Evolutionary conservation across 805 yeast species (phyloP).

Genomic region (Sugiyamaella qingdaonensis): DNA sequence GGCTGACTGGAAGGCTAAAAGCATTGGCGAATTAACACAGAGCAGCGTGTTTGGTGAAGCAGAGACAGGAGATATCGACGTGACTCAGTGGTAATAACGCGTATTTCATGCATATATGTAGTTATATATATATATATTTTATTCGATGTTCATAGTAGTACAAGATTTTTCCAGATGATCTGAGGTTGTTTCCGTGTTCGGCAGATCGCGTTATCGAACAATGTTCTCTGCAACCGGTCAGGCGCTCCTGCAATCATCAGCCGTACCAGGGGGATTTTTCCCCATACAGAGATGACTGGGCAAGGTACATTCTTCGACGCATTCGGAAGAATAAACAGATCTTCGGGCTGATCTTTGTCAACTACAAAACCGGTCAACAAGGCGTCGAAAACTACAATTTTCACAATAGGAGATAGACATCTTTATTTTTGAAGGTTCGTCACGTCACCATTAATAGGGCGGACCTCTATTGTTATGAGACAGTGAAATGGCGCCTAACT

Average conservation of each 20-base stretch:
- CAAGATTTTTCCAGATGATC: neutral
- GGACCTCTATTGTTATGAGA: too few relatives aligned
- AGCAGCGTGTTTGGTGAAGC: slow-evolving; percentile 85
- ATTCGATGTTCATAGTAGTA: neutral
- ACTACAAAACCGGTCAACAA: too few relatives aligned
- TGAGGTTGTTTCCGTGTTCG: neutral
- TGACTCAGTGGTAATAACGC: slow-evolving; percentile 73
- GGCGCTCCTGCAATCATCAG: neutral
- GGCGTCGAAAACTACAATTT: too few relatives aligned
- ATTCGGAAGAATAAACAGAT: too few relatives aligned
- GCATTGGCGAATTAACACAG: slow-evolving; percentile 32
- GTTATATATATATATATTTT: neutral
- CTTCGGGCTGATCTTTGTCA: too few relatives aligned
- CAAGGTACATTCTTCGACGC: neutral
- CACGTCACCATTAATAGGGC: too few relatives aligned
- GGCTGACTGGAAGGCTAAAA: slow-evolving; percentile 43
- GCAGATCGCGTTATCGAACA: neutral
- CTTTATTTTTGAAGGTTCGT: too few relatives aligned
- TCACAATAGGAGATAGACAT: too few relatives aligned
- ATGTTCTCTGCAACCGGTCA: too few relatives aligned
- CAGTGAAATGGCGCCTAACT: too few relatives aligned
- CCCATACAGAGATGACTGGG: neutral
- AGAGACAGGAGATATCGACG: slow-evolving; percentile 67
- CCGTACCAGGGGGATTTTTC: neutral
- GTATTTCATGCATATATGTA: neutral